Evolutionary conservation across 441 rosid species (phyloP).

Genomic region (Pelargonium australe): DNA sequence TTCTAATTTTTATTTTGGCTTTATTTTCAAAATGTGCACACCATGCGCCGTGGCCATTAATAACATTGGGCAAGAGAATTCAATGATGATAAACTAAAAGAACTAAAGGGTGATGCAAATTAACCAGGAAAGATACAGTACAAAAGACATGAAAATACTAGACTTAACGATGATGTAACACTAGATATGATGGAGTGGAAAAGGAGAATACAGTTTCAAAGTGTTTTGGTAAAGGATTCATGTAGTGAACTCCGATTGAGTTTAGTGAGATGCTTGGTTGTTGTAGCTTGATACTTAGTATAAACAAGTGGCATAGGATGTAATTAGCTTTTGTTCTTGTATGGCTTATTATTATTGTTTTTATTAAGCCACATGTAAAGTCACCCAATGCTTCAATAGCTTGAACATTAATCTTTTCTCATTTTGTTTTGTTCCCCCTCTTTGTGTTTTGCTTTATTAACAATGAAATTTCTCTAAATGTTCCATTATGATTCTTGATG

Average conservation of each 20-base stretch:
- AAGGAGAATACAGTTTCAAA: background rate
- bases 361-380: background rate
- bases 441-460: background rate
- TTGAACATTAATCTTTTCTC: background rate
- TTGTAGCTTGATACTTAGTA: background rate
- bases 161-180: background rate
- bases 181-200: background rate
- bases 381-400: background rate
- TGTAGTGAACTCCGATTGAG: background rate
- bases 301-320: background rate
- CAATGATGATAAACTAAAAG: background rate
- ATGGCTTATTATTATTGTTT: background rate
- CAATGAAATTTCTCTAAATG: background rate
- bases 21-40: too few relatives aligned
- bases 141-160: background rate
- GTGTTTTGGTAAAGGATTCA: background rate
- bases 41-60: too few relatives aligned
- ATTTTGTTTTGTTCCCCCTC: background rate
- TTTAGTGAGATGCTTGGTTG: background rate
- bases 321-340: background rate
- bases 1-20: too few relatives aligned
- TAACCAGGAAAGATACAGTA: background rate
- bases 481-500: conserved; percentile 4
- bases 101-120: background rate
- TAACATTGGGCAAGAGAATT: background rate